Base-by-base conservation (phyloP, 257 asterid species). In the Nicotiana paniculata region DNA sequence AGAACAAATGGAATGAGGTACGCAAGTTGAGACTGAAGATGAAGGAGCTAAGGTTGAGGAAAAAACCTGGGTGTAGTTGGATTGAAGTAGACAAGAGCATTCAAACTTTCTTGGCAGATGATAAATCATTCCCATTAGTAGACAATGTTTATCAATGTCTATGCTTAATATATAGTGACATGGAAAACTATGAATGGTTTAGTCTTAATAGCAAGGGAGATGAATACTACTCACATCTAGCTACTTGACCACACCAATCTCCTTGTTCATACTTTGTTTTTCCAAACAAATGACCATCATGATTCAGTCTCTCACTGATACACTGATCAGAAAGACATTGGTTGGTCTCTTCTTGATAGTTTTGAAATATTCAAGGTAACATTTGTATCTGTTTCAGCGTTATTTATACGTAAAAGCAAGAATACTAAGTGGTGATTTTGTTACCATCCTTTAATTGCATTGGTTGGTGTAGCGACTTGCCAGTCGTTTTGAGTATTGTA, bases 61-160 rank as follows among this genome's bases (percentile, higher is more conserved):
- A 91, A 75, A 91, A 83, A 72, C 96, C 97, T 0, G 96, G 93
- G 1, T 88, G 92, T 82, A 93, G 98, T 86, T 92, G 98, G 98
- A 90, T 92, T 75, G 96, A 93, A 88, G 86, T 89, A 57, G 91
- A 89, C 82, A 85, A 86, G 88, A 86, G 83, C 69, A 88, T 89
- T 16, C 89, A 83, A 37, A 80, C 93, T 21, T 93, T 93, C 82
- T 81, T 88, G 68, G 95, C 90, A 2, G 92, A 87, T 5, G 95
- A 92, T 79, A 89, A 86, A 84, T 61, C 77, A 26, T 88, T 87
- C 55, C 82, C 90, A 15, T 77, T 58, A 64, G 88, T 89, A 18
- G 91, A 89, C 64, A 59, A 80, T 78, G 93, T 88, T 55, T 90
- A 89, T 62, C 89, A 79, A 46, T 93, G 97, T 78, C 87, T 92